Evolutionary conservation across 129 eudicot species (phyloP).

Genomic region (Flaveria ramosissima): DNA sequence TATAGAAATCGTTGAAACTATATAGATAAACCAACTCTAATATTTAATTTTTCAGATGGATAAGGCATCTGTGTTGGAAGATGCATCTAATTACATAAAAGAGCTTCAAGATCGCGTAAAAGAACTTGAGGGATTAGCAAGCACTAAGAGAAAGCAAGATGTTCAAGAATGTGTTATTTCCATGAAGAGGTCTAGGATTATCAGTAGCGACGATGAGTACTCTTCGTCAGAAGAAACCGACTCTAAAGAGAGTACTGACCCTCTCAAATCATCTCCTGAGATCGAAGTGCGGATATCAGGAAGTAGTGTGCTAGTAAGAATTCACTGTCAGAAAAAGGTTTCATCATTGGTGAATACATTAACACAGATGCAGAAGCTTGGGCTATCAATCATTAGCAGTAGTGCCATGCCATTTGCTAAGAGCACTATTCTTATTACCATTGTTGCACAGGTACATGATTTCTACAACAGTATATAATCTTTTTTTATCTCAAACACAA

Average conservation of each 20-base stretch:
- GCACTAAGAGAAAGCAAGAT: slow-evolving; percentile 20
- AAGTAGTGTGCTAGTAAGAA: slow-evolving; percentile 41
- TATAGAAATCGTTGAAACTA: not conserved
- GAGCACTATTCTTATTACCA: slow-evolving; percentile 35
- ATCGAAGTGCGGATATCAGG: slow-evolving; percentile 44
- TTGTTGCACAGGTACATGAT: slow-evolving; percentile 58
- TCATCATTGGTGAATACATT: slow-evolving; percentile 38
- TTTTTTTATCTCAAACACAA: not conserved
- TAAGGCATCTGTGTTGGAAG: slow-evolving; percentile 55
- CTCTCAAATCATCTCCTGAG: slow-evolving; percentile 19
- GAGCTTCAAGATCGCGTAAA: slow-evolving; percentile 48
- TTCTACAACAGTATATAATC: not conserved
- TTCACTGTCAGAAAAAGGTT: slow-evolving; percentile 39
- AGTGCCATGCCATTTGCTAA: slow-evolving; percentile 44
- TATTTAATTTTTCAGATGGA: slow-evolving; percentile 42
- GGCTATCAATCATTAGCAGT: slow-evolving; percentile 40
- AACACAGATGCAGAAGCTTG: slow-evolving; percentile 44
- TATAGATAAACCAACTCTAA: not conserved
- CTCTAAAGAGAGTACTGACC: not conserved
- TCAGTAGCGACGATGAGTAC: slow-evolving; percentile 22
- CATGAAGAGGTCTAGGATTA: slow-evolving; percentile 27
- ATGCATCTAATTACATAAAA: slow-evolving; percentile 53
- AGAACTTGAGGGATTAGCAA: slow-evolving; percentile 40
- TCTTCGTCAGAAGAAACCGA: slow-evolving; percentile 23
- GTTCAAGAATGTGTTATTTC: slow-evolving; percentile 36